Evolutionary conservation across 1,139 yeast species (phyloP).

Genomic region (Scheffersomyces titani): DNA sequence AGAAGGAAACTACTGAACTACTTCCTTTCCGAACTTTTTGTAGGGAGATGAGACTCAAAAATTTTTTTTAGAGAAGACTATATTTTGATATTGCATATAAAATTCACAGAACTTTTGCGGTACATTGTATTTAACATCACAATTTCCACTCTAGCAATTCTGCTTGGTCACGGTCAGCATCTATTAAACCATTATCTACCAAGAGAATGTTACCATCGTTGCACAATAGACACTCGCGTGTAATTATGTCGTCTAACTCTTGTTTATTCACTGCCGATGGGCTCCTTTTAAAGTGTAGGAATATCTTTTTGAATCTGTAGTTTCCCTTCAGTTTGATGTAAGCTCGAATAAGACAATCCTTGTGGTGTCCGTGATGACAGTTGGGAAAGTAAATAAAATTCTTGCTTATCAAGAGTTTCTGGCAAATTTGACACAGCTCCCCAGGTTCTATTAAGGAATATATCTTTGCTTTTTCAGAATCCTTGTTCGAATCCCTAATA

Average conservation of each 20-base stretch:
- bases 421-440: constrained; percentile 76
- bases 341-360: constrained; percentile 73
- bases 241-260: constrained; percentile 61
- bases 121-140: constrained; percentile 3
- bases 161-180: constrained; percentile 18
- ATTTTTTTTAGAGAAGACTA: constrained; percentile 8
- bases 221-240: constrained; percentile 77
- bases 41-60: constrained; percentile 11
- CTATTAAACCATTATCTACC: constrained; percentile 55
- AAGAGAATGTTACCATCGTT: constrained; percentile 72
- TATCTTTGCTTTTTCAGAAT: constrained; percentile 39
- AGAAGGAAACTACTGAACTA: background rate
- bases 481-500: constrained; percentile 49
- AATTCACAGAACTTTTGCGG: background rate
- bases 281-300: constrained; percentile 17
- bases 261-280: constrained; percentile 20
- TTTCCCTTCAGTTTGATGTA: constrained; percentile 64
- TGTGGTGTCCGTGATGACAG: constrained; percentile 88
- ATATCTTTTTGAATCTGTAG: constrained; percentile 63
- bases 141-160: constrained; percentile 29
- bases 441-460: constrained; percentile 71
- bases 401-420: constrained; percentile 64
- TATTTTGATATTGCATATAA: background rate
- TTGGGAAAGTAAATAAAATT: constrained; percentile 80
- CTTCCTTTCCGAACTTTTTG: background rate